Conservation (phyloP, 164 flowering plant species). For the Kalanchoe fedtschenkoi region DNA sequence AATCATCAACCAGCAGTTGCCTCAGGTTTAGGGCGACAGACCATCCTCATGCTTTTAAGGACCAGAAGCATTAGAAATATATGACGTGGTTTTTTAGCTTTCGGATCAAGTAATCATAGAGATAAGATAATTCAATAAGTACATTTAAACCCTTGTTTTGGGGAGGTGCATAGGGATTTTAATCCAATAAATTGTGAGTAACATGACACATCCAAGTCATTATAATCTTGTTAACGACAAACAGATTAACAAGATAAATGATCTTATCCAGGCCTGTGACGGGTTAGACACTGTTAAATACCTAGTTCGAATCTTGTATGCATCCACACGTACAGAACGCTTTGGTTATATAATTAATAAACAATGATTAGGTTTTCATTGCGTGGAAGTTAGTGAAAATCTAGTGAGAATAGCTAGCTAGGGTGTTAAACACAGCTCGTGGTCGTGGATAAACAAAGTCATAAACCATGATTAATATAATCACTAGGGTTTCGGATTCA, state of each 20-base stretch:
- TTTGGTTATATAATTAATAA: not conserved
- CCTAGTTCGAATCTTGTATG: too few relatives aligned
- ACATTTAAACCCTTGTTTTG: not conserved
- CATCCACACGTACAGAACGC: not conserved
- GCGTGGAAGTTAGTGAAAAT: not conserved
- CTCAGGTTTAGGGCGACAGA: not conserved
- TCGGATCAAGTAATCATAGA: not conserved
- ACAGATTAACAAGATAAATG: too few relatives aligned
- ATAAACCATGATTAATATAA: not conserved
- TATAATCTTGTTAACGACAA: too few relatives aligned
- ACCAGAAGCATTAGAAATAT: not conserved
- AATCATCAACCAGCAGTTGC: not conserved
- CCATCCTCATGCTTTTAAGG: not conserved
- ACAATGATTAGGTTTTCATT: not conserved
- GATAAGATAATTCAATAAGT: not conserved
- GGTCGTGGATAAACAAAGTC: not conserved
- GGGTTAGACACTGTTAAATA: too few relatives aligned
- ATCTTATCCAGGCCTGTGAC: too few relatives aligned
- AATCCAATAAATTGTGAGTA: not conserved
- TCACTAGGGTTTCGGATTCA: not conserved
- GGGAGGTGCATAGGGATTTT: not conserved
- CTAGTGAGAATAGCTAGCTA: not conserved
- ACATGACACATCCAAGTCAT: not conserved
- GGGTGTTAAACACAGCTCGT: not conserved
- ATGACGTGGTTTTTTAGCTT: not conserved